Base-by-base conservation (phyloP, 495 filamentous ascomycete genomes). In the Lasiosphaeria hispida region DNA sequence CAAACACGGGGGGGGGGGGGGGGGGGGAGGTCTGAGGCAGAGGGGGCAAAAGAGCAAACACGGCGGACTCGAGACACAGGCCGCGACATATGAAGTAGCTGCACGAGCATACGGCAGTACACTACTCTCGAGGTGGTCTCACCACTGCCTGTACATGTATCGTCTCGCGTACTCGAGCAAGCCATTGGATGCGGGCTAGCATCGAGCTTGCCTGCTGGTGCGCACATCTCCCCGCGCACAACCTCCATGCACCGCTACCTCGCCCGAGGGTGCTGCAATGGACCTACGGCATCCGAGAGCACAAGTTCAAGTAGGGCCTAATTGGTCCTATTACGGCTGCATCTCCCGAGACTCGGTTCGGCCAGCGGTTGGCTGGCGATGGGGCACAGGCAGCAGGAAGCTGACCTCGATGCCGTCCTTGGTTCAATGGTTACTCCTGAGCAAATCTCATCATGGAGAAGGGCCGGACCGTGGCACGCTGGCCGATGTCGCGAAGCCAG, bases 101-200 rank as follows among this genome's bases (percentile, higher is more conserved):
- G 41, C 47, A 37, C 37, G 37, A 14, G 36, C 42, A 54, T 38
- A 56, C 58, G 38, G 48, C 40, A 43, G 53, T 61, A 61, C 23
- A 39, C 35, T 33, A 23, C 53, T 36, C 42, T 40, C 52, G 44
- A 36, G 53, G 17, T 45, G 45, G 57, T 65, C 40, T 59, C 52
- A 62, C 59, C 15, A 15, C 53, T 11, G 53, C n/a, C 36, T 42
- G 47, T 18, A 47, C 18, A 47, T 49, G 42, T 53, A 45, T 42
- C n/a, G 19, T 10, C 59, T 62, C 48, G 63, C 48, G 40, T 53
- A 56, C 17, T 37, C 36, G 38, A 15, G 8, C 23, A 50, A 53
- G 34, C 38, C 35, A 65, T 62, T 65, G 63, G 63, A 35, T 34
- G 42, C 37, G 37, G 36, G n/a, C n/a, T n/a, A n/a, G 17, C 9